These are phyloP conservation scores for Balamuthia mandrillaris DNA, from an alignment of 208 protist species.

Conservation along the genomic window DNA sequence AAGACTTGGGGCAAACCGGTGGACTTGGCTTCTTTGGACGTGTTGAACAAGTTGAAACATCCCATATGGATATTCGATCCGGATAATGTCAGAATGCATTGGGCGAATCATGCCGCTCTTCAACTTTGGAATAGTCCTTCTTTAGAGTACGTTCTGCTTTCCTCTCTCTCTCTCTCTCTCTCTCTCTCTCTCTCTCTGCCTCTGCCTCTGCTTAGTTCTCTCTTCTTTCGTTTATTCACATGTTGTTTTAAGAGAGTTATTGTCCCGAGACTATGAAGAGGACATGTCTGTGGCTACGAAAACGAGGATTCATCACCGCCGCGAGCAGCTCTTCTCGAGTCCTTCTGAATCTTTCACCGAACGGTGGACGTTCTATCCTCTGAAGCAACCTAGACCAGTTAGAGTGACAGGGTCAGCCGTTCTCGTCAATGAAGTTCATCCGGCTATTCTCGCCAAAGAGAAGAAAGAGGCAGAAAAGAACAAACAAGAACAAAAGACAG, in stretches of 20 bases:
- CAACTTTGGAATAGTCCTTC: background rate
- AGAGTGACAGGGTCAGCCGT: background rate
- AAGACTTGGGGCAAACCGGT: too few relatives aligned
- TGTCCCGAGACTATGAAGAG: background rate
- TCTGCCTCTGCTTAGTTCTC: background rate
- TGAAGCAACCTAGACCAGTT: background rate
- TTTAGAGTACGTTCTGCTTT: background rate
- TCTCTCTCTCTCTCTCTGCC: background rate
- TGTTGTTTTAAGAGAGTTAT: background rate
- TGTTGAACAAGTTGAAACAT: background rate
- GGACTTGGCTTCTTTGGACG: too few relatives aligned
- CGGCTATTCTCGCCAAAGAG: background rate
- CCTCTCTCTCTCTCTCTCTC: background rate
- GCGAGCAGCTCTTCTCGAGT: background rate
- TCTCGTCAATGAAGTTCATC: background rate
- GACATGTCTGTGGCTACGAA: background rate
- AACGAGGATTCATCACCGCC: background rate
- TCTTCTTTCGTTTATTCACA: background rate
- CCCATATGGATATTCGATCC: background rate
- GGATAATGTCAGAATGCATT: background rate
- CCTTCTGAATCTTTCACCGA: background rate
- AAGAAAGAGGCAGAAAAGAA: background rate
- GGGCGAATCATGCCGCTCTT: background rate
- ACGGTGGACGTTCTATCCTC: background rate
- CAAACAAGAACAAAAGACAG: background rate